These are phyloP conservation scores for Bruguiera gymnorhiza DNA, from an alignment of 345 rosid species.

Conservation along the genomic window DNA sequence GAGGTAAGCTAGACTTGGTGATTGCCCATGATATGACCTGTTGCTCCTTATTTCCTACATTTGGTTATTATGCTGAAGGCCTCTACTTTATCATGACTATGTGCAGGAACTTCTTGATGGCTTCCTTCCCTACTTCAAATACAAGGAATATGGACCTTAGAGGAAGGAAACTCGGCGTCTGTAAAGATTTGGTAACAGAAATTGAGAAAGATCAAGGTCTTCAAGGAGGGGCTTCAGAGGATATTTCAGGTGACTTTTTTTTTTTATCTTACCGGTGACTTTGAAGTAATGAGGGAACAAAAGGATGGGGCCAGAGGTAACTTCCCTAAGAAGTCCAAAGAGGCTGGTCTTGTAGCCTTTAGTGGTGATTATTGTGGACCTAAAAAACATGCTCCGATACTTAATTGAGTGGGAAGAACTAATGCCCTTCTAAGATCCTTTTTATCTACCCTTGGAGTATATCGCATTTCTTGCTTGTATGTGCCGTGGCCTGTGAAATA, in stretches of 20 bases:
- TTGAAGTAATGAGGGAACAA: not conserved
- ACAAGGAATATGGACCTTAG: too few relatives aligned
- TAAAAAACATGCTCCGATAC: slow-evolving; percentile 12
- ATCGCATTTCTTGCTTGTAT: too few relatives aligned
- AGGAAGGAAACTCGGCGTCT: not conserved
- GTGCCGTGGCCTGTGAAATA: not conserved
- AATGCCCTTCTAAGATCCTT: slow-evolving; percentile 15
- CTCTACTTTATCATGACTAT: too few relatives aligned
- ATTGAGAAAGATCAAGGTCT: not conserved
- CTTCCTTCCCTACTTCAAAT: too few relatives aligned
- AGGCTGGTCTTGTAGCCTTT: slow-evolving; percentile 33
- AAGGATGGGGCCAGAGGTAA: not conserved
- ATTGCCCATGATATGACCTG: too few relatives aligned
- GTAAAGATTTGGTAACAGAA: not conserved
- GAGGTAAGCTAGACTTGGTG: too few relatives aligned
- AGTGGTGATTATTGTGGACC: slow-evolving; percentile 40
- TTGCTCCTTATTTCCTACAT: too few relatives aligned
- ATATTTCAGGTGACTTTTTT: not conserved
- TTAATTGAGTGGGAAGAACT: too few relatives aligned
- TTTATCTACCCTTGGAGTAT: not conserved
- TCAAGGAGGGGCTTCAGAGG: not conserved
- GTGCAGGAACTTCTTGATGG: too few relatives aligned
- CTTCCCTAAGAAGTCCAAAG: slow-evolving; percentile 5
- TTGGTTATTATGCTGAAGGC: too few relatives aligned
- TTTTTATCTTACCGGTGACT: not conserved